Evolutionary conservation across 2,329 filamentous ascomycete species (phyloP).

Genomic region (Colletotrichum sp.): DNA sequence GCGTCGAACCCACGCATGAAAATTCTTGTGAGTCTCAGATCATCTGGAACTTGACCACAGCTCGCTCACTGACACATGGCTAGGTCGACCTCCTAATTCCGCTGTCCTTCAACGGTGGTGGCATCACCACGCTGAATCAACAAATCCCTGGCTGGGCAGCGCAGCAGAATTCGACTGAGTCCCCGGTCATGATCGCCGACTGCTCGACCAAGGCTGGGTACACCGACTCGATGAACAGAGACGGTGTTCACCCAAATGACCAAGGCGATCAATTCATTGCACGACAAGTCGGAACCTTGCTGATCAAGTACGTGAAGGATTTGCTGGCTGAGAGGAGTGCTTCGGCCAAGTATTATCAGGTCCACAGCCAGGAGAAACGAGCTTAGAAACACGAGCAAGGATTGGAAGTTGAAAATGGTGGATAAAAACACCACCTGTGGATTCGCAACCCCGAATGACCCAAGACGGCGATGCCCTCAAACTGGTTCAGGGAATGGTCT

Average conservation of each 20-base stretch:
- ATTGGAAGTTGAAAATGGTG: background rate
- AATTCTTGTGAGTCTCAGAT: slow-evolving; percentile 38
- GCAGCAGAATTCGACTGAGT: slow-evolving; percentile 37
- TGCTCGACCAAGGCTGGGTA: slow-evolving; percentile 38
- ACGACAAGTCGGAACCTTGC: slow-evolving; percentile 32
- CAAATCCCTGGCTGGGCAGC: slow-evolving; percentile 42
- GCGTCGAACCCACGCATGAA: slow-evolving; percentile 40
- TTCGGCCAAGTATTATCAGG: background rate
- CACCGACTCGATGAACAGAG: slow-evolving; percentile 34
- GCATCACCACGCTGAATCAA: slow-evolving; percentile 37
- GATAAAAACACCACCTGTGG: background rate
- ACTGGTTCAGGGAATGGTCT: fast-evolving
- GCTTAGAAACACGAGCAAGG: fast-evolving
- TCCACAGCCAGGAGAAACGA: background rate
- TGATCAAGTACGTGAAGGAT: slow-evolving; percentile 36
- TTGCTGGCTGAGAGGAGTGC: background rate
- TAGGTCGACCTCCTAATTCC: slow-evolving; percentile 47
- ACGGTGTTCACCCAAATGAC: slow-evolving; percentile 46
- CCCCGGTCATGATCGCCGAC: slow-evolving; percentile 45
- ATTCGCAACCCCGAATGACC: background rate
- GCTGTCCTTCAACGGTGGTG: slow-evolving; percentile 30
- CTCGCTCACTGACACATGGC: background rate
- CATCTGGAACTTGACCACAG: background rate
- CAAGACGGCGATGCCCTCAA: background rate
- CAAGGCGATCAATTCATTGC: slow-evolving; percentile 40